These are phyloP conservation scores for Ceratocystis lukuohia DNA, from an alignment of 2,329 filamentous ascomycete species.

Conservation along the genomic window DNA sequence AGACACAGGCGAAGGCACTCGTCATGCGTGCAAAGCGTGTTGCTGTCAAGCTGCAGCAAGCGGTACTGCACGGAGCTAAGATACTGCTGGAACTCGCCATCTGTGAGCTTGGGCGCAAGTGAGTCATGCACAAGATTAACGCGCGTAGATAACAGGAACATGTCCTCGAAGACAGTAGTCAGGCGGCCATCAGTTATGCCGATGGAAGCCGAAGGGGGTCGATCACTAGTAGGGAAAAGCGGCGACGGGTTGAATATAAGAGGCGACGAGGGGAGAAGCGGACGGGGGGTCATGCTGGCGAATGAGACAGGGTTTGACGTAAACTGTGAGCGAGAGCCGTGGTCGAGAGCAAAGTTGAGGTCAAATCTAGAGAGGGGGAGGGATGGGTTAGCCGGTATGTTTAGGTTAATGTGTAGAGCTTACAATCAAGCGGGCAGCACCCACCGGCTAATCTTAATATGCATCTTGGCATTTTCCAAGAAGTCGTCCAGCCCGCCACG, in stretches of 20 bases:
- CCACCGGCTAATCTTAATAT: slow-evolving; percentile 17
- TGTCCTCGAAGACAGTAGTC: slow-evolving; percentile 18
- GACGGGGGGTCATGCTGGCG: slow-evolving; percentile 14
- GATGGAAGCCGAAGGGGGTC: slow-evolving; percentile 4
- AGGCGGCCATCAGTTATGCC: slow-evolving; percentile 13
- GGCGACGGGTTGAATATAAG: not conserved
- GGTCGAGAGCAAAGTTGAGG: slow-evolving; percentile 15
- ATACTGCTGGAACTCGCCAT: slow-evolving; percentile 17
- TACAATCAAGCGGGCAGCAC: not conserved
- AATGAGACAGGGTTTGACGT: slow-evolving; percentile 12
- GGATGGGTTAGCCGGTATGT: not conserved
- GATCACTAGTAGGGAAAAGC: not conserved
- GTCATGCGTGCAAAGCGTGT: slow-evolving; percentile 13
- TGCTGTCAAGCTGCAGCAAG: slow-evolving; percentile 12
- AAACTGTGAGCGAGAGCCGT: slow-evolving; percentile 14
- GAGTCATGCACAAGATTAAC: slow-evolving; percentile 16
- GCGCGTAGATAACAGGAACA: slow-evolving; percentile 13
- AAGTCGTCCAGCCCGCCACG: slow-evolving; percentile 18
- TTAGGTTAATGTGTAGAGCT: not conserved
- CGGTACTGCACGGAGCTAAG: slow-evolving; percentile 17
- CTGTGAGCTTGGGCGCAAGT: slow-evolving; percentile 14
- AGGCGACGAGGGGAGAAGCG: slow-evolving; percentile 8
- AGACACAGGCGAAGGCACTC: slow-evolving; percentile 16
- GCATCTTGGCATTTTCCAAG: slow-evolving; percentile 18
- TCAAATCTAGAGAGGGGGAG: slow-evolving; percentile 9